Conservation (phyloP, 31 red algal species). For the Asparagopsis taxiformis region DNA sequence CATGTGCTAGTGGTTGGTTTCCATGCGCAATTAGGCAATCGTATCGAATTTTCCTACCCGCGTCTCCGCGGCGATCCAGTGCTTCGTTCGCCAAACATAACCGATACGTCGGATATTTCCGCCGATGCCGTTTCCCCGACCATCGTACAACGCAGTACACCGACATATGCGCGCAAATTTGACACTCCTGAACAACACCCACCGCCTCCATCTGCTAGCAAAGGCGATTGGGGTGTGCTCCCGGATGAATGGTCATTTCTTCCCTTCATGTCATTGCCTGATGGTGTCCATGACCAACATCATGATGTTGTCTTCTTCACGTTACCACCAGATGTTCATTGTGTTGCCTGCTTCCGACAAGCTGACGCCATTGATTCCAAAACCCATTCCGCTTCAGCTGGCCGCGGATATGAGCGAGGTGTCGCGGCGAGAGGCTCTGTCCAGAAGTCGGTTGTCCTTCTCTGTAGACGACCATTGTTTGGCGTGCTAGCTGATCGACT, state of each 20-base stretch:
- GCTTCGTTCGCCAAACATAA: constrained; percentile 73
- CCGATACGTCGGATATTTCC: constrained; percentile 76
- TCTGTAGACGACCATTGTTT: constrained; percentile 75
- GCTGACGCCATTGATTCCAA: constrained; percentile 47
- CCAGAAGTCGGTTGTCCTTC: constrained; percentile 83
- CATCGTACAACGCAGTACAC: constrained; percentile 7
- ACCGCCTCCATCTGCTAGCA: background rate
- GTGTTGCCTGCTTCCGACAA: constrained; percentile 78
- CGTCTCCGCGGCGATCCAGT: constrained; percentile 65
- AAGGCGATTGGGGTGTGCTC: constrained; percentile 59
- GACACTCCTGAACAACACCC: background rate
- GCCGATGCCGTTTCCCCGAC: constrained; percentile 25
- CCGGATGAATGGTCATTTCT: constrained; percentile 71
- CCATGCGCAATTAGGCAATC: constrained; percentile 79
- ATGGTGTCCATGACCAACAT: constrained; percentile 70
- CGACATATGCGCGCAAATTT: background rate
- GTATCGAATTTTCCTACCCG: constrained; percentile 91
- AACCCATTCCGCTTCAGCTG: constrained; percentile 61
- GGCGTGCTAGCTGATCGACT: constrained; percentile 73
- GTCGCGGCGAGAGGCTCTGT: constrained; percentile 74
- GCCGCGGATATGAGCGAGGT: constrained; percentile 23
- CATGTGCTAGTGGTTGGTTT: constrained; percentile 92
- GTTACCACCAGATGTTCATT: constrained; percentile 63
- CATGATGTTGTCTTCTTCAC: constrained; percentile 72
- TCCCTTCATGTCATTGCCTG: constrained; percentile 83